Conservation (phyloP, 2,329 filamentous ascomycete genomes). For the Neofusicoccum laricinum region DNA sequence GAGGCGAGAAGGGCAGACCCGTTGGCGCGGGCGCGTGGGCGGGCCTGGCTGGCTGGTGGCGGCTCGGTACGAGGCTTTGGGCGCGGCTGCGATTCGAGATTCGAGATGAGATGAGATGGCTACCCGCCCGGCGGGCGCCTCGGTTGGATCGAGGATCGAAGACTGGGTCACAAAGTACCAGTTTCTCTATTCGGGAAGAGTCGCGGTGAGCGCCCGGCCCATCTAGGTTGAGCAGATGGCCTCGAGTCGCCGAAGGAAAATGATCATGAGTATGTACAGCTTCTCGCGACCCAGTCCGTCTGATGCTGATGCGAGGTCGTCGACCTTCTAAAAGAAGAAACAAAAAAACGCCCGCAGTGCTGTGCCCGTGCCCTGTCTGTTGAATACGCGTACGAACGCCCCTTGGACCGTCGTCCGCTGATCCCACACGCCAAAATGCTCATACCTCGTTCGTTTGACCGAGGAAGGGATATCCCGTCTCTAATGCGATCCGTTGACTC, state of each 20-base stretch:
- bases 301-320: neutral
- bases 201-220: neutral
- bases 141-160: neutral
- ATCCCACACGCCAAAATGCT: neutral
- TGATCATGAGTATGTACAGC: neutral
- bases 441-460: neutral
- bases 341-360: neutral
- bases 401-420: neutral
- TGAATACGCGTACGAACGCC: slow-evolving; percentile 12
- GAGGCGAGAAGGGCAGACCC: no score
- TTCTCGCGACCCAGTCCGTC: neutral
- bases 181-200: neutral
- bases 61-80: neutral
- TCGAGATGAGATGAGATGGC: neutral
- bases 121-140: neutral
- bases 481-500: slow-evolving; percentile 5
- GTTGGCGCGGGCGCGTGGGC: no score
- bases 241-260: neutral
- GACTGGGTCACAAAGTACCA: neutral
- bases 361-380: neutral
- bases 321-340: neutral
- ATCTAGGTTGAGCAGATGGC: slow-evolving; percentile 15
- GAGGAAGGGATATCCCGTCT: neutral
- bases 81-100: neutral
- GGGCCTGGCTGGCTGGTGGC: neutral